These are phyloP conservation scores for Westerdykella ornata DNA, from an alignment of 2,329 filamentous ascomycete genomes.

Conservation along the genomic window DNA sequence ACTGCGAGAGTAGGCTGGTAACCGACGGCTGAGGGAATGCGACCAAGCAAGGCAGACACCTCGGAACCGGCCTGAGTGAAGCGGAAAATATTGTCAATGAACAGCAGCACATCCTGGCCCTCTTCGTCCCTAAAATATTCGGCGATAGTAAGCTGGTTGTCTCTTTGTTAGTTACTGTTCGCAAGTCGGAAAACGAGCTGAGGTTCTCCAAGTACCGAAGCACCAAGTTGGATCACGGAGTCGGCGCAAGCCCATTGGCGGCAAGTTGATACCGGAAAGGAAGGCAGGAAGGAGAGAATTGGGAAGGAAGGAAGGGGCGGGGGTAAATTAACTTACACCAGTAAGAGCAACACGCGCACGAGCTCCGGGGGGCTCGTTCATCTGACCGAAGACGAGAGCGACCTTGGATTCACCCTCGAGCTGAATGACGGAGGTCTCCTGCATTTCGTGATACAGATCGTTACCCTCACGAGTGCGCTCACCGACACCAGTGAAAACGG, in stretches of 20 bases:
- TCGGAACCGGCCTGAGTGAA: constrained; percentile 99
- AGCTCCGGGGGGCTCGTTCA: constrained; percentile 99
- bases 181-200: no score
- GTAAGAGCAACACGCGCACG: constrained; percentile 99
- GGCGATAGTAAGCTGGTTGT: constrained; percentile 51
- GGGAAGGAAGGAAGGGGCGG: no score
- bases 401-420: constrained; percentile 99
- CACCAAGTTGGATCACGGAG: no score
- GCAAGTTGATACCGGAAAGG: no score
- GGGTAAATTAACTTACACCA: constrained; percentile 45
- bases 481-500: constrained; percentile 99
- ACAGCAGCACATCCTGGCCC: constrained; percentile 96
- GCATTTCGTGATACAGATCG: constrained; percentile 99
- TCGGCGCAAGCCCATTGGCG: no score
- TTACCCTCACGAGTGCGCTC: constrained; percentile 99
- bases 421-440: constrained; percentile 99
- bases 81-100: constrained; percentile 99
- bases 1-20: constrained; percentile 98
- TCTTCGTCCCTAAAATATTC: constrained; percentile 77
- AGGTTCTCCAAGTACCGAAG: no score
- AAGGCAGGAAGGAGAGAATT: no score
- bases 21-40: constrained; percentile 99
- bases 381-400: constrained; percentile 98
- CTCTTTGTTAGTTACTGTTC: constrained; percentile 4
- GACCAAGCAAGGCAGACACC: constrained; percentile 97